phyloP scores from a whole-genome alignment of 208 protist species.

The Leishmania amazonensis region DNA sequence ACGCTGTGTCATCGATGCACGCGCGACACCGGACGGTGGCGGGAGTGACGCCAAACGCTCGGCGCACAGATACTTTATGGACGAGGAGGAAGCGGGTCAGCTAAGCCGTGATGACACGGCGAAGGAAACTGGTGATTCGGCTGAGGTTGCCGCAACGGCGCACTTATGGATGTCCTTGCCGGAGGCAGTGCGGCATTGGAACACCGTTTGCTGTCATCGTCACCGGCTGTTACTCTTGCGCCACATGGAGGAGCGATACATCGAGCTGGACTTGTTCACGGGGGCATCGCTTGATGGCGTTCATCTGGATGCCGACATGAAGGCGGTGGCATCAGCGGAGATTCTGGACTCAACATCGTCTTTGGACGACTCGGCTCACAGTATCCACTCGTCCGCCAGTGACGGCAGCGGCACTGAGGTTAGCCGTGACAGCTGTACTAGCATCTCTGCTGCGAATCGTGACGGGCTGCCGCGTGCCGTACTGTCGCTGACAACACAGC shows the following conservation, averaged over 20 bases:
- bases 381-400: neutral
- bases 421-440: neutral
- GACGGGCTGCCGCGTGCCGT: conserved; percentile 6
- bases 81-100: neutral
- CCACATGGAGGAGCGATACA: conserved; percentile 34
- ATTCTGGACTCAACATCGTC: neutral
- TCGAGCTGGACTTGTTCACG: conserved; percentile 45
- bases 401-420: neutral
- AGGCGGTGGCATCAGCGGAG: neutral
- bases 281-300: conserved; percentile 17
- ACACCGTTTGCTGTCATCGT: conserved; percentile 16
- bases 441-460: neutral
- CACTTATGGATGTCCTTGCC: conserved; percentile 21
- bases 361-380: neutral
- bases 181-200: conserved; percentile 24
- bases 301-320: neutral
- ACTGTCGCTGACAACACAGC: conserved; percentile 17
- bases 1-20: neutral
- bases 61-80: neutral
- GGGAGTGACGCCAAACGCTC: neutral
- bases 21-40: no score
- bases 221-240: conserved; percentile 41
- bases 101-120: neutral
- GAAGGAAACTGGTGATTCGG: neutral
- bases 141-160: neutral